Base-by-base conservation (phyloP, 139 green algal genomes). In the Chlamydomonas incerta region DNA sequence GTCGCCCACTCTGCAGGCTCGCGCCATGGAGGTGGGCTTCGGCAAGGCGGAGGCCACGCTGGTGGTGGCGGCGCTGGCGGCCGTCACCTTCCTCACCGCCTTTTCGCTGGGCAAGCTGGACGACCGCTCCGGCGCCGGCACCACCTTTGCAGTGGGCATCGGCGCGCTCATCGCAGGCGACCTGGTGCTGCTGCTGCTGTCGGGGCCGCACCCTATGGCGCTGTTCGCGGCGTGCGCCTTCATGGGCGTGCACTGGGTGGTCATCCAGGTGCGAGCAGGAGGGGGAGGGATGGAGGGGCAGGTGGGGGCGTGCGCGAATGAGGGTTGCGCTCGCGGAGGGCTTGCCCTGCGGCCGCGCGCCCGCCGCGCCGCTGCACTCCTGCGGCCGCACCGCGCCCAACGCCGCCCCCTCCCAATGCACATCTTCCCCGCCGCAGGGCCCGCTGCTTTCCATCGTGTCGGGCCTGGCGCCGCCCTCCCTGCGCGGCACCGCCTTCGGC, bases 401-500 rank as follows among this genome's bases (percentile, higher is more conserved):
- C n/a, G n/a, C n/a, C n/a, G n/a, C n/a, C n/a, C n/a, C n/a, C n/a
- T n/a, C n/a, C n/a, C n/a, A n/a, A n/a, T n/a, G n/a, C n/a, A n/a
- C n/a, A n/a, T n/a, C n/a, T n/a, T n/a, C n/a, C n/a, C n/a, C n/a
- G n/a, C n/a, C n/a, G n/a, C n/a, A n/a, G n/a, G 91, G 91, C 5
- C 91, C 91, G 21, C 82, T 94, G 83, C 83, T 94, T 69, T 85
- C 79, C 66, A 92, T 92, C 34, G 88, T 93, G 46, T 90, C 91
- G 0, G 81, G 88, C 71, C 77, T 91, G 50, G 89, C 91, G 15
- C 91, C 91, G 1, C 41, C 81, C 0, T 76, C 91, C 63, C 72
- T 94, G 46, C 85, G 90, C 28, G 91, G 91, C 47, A 94, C 91
- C 18, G 91, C 91, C 6, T 94, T 94, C 83, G 91, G 91, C 55